phyloP scores from a whole-genome alignment of 768 basidiomycete genomes.

The Ephemerocybe angulata region DNA sequence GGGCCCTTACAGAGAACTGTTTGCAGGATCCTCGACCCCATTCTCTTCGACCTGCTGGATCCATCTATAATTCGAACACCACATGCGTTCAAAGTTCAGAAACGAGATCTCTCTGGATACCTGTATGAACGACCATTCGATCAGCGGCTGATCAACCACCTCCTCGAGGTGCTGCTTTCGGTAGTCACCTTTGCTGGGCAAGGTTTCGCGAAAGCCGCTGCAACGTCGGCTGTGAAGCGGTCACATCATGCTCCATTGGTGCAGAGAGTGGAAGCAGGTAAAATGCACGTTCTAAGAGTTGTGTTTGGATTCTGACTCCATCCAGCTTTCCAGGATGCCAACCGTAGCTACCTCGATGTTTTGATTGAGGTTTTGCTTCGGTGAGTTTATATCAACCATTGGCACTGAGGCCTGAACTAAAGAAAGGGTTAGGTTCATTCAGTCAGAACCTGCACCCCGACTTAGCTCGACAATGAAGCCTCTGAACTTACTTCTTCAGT shows the following conservation, averaged over 20 bases:
- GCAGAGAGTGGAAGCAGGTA: constrained; percentile 60
- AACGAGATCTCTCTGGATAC: constrained; percentile 64
- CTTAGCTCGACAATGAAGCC: constrained; percentile 52
- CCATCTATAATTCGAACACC: constrained; percentile 57
- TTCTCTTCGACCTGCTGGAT: constrained; percentile 74
- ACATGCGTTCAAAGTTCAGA: constrained; percentile 49
- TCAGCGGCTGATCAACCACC: constrained; percentile 64
- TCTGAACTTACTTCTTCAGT: constrained; percentile 65
- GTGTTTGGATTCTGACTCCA: constrained; percentile 23
- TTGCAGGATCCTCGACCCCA: constrained; percentile 84
- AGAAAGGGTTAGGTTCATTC: constrained; percentile 54
- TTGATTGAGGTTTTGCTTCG: constrained; percentile 69
- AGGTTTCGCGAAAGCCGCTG: constrained; percentile 75
- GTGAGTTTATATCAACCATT: constrained; percentile 36
- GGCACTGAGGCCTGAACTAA: too few relatives aligned
- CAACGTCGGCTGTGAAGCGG: constrained; percentile 58
- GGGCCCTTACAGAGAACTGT: too few relatives aligned
- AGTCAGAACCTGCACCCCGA: constrained; percentile 65
- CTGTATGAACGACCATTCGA: constrained; percentile 75
- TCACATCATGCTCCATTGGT: constrained; percentile 62
- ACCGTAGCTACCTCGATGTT: constrained; percentile 72
- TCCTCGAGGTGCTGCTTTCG: constrained; percentile 73
- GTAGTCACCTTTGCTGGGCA: constrained; percentile 87
- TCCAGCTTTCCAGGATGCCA: constrained; percentile 42
- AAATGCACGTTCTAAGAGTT: constrained; percentile 14